These are phyloP conservation scores for Ricinus communis DNA, from an alignment of 345 rosid genomes.

Conservation along the genomic window DNA sequence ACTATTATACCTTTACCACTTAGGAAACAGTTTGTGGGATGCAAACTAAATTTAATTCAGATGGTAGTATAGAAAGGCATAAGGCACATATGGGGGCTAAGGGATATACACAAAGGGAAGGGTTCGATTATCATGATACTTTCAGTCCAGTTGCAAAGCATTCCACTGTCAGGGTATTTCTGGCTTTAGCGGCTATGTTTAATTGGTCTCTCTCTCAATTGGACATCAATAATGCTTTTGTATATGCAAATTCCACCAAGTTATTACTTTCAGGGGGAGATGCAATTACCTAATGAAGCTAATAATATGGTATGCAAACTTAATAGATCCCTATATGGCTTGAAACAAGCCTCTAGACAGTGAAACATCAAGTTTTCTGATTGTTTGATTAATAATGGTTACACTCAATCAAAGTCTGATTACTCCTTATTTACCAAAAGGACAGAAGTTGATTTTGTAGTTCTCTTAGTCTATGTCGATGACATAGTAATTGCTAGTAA, in stretches of 20 bases:
- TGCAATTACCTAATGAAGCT: no score
- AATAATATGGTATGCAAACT: no score
- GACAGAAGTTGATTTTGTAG: neutral
- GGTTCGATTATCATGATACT: neutral
- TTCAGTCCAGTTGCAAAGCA: neutral
- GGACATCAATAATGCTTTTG: neutral
- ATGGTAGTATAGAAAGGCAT: neutral
- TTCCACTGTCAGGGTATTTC: neutral
- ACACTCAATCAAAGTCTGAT: neutral
- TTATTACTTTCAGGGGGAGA: neutral
- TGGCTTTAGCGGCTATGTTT: neutral
- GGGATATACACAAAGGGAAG: neutral
- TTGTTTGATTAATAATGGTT: no score
- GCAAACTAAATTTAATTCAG: neutral
- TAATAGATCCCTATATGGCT: no score
- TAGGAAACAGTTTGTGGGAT: no score
- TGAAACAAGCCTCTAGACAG: no score
- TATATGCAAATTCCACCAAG: neutral
- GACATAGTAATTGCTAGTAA: neutral
- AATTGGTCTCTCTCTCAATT: neutral
- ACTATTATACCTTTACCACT: no score
- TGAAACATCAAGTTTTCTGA: no score
- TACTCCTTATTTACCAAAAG: neutral
- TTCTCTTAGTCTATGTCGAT: neutral
- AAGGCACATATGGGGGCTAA: neutral